Evolutionary conservation across 352 stramenopile species (phyloP), one percentile per base, ranked within the genome.

Genomic region (Globisporangium yorkense): DNA sequence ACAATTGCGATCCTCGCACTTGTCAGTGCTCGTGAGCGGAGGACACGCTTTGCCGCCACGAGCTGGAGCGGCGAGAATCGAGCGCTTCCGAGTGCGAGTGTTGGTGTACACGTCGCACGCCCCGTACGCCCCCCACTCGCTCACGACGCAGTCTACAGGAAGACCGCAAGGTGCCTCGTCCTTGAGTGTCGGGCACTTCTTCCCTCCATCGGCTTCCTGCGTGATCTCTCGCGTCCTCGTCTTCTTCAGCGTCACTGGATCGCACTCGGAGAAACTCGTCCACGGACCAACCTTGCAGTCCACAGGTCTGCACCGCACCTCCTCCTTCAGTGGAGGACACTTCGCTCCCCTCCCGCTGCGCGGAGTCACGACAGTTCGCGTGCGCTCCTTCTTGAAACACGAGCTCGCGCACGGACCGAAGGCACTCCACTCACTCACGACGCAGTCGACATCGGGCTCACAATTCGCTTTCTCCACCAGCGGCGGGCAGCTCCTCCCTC

Each of bases 141-240:
- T 78, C 21, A 88, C 66, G 9, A 79, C 68, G 44, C 79, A 89
- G 57, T 88, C 65, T 5, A 87, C 64, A 12, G 72, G 46, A 0
- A 57, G 47, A 0, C 47, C 63, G 35, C 80, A 89, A 1, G 51
- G 31, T 24, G 54, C 65, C 0, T 65, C 63, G 7, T 87, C 52
- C 2, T 57, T 56, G 3, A 88, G 56, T 1, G 16, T 54, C 5
- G 68, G 71, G 35, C 80, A 89, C 0, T 59, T 53, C n/a, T 66
- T 69, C 0, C 79, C 78, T 5, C 75, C 77, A 18, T 86, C 68
- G 0, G 59, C 44, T 0, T 58, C 46, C 45, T 66, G 59, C 1
- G 56, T 31, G 21, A 89, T 51, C 0, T 8, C 49, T 9, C 80
- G 80, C 0, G 66, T 75, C 8, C 65, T 62, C 2, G 43, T 81